Evolutionary conservation across 129 eudicot genomes (phyloP).

Genomic region (Scalesia atractyloides): DNA sequence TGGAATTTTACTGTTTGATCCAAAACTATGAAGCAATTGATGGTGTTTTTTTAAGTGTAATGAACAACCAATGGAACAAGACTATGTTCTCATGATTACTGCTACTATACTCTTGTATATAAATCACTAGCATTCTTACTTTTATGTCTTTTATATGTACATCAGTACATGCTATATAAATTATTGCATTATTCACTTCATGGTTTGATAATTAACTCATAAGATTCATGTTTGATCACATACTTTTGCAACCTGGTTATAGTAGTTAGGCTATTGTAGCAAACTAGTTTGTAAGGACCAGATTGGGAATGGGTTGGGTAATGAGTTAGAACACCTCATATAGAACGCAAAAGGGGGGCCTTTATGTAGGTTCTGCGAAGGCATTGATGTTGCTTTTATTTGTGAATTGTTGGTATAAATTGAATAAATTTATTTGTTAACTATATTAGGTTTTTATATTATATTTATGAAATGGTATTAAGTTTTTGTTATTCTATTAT

Average conservation of each 20-base stretch:
- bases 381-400: background rate
- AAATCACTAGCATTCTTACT: background rate
- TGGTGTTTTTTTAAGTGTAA: constrained; percentile 6
- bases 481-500: background rate
- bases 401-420: background rate
- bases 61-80: constrained; percentile 10
- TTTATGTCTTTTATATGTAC: background rate
- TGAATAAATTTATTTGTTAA: background rate
- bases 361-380: background rate
- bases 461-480: background rate
- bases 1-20: background rate
- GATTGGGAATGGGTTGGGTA: too few relatives aligned
- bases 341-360: background rate
- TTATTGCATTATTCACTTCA: background rate
- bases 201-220: background rate
- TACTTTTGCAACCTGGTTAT: background rate
- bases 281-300: too few relatives aligned
- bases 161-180: background rate
- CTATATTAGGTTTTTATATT: background rate
- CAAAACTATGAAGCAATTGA: background rate
- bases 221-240: background rate
- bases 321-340: background rate
- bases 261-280: background rate
- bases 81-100: background rate
- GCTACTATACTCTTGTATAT: background rate